Evolutionary conservation across 257 asterid genomes (phyloP).

Genomic region (Solanum tacnaense): DNA sequence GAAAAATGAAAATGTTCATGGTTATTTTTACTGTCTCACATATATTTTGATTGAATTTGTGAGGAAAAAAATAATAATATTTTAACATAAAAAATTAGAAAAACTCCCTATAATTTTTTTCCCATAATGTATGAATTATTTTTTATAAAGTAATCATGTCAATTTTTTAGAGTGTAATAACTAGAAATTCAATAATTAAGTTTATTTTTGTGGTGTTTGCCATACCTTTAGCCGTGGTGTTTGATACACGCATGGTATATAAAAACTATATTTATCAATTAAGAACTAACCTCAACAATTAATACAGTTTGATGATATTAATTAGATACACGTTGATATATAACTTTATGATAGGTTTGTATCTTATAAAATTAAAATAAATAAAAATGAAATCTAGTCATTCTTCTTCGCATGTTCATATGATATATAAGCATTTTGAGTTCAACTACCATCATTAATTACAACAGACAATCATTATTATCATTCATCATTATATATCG

Average conservation of each 20-base stretch:
- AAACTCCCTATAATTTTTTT: no score
- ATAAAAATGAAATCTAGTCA: neutral
- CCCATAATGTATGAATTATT: neutral
- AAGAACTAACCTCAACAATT: neutral
- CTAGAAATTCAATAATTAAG: neutral
- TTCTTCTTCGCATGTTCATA: neutral
- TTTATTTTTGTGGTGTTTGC: no score
- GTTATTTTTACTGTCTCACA: no score
- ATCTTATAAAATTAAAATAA: neutral
- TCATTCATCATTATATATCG: no score
- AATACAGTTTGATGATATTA: neutral
- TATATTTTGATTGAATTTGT: neutral
- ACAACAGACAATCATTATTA: no score
- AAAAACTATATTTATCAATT: neutral
- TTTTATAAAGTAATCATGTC: neutral
- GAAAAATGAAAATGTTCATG: neutral
- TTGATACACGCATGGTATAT: neutral
- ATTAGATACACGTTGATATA: neutral
- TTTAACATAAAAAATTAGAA: no score
- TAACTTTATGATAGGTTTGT: neutral
- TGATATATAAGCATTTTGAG: no score
- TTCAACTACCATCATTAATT: neutral
- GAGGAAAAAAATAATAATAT: no score
- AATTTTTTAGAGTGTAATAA: neutral
- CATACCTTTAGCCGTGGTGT: no score